These are phyloP conservation scores for Gnetum montanum DNA, from an alignment of 75 land plant genomes.

Conservation along the genomic window DNA sequence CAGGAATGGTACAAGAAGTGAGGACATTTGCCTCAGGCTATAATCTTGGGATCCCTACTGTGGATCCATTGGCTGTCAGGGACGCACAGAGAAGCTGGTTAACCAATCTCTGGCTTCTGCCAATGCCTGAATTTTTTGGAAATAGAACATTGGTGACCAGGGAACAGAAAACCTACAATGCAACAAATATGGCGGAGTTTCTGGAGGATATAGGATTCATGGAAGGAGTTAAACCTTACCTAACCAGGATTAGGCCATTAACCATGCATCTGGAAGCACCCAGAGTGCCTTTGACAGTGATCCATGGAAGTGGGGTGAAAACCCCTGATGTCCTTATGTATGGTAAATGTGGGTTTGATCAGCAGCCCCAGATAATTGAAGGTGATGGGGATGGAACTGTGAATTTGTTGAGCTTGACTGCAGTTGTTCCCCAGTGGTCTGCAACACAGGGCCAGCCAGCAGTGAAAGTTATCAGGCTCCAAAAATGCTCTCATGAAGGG, in stretches of 20 bases:
- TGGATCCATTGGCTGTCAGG: constrained; percentile 62
- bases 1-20: constrained; percentile 76
- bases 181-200: constrained; percentile 47
- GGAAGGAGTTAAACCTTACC: constrained; percentile 59
- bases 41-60: constrained; percentile 65
- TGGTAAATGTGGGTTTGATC: constrained; percentile 51
- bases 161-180: constrained; percentile 33
- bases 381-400: constrained; percentile 99
- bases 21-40: constrained; percentile 83
- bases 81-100: constrained; percentile 78
- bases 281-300: constrained; percentile 50
- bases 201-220: constrained; percentile 67
- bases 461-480: constrained; percentile 34
- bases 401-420: constrained; percentile 67
- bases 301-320: constrained; percentile 48
- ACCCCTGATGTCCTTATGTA: constrained; percentile 69
- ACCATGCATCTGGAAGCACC: constrained; percentile 27
- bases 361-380: constrained; percentile 46
- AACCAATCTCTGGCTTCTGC: constrained; percentile 89
- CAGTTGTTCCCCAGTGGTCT: constrained; percentile 44
- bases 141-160: constrained; percentile 38
- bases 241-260: constrained; percentile 51
- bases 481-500: constrained; percentile 44
- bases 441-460: constrained; percentile 26
- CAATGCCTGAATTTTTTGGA: constrained; percentile 40